Evolutionary conservation across 2,329 filamentous ascomycete genomes (phyloP).

Genomic region (Aphanocladium album): DNA sequence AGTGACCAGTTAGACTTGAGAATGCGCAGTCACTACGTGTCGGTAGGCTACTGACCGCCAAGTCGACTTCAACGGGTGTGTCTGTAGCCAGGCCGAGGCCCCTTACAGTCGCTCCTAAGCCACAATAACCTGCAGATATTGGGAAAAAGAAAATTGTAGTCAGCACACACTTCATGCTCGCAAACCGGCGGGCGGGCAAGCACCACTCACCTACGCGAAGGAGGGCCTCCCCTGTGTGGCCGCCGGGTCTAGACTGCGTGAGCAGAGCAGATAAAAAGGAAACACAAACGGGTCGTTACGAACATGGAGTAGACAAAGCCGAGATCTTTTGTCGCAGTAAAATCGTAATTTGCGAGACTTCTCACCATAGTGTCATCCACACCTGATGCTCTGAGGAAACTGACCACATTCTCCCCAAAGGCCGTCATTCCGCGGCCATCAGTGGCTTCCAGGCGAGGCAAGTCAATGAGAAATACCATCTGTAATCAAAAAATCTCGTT

Average conservation of each 20-base stretch:
- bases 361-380: constrained; percentile 59
- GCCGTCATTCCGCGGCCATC: constrained; percentile 26
- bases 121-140: constrained; percentile 59
- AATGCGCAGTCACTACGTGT: neutral
- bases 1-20: neutral
- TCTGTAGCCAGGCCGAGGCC: constrained; percentile 56
- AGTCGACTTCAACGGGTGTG: constrained; percentile 62
- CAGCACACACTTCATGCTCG: neutral
- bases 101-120: constrained; percentile 63
- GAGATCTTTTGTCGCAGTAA: constrained; percentile 63
- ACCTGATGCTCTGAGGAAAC: constrained; percentile 64
- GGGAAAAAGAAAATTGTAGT: neutral
- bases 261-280: constrained; percentile 10
- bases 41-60: constrained; percentile 49
- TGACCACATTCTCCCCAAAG: constrained; percentile 66
- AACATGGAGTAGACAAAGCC: constrained; percentile 85
- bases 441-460: constrained; percentile 57
- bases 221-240: constrained; percentile 25
- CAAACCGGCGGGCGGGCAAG: neutral
- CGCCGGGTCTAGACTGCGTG: constrained; percentile 29
- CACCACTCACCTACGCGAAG: constrained; percentile 27
- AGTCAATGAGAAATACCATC: constrained; percentile 87
- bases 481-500: constrained; percentile 24
- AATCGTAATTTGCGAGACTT: constrained; percentile 77
- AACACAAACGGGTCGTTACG: constrained; percentile 25